Conservation (phyloP, 1,284 basidiomycete species). For the Neotropicomus parvogracilis region DNA sequence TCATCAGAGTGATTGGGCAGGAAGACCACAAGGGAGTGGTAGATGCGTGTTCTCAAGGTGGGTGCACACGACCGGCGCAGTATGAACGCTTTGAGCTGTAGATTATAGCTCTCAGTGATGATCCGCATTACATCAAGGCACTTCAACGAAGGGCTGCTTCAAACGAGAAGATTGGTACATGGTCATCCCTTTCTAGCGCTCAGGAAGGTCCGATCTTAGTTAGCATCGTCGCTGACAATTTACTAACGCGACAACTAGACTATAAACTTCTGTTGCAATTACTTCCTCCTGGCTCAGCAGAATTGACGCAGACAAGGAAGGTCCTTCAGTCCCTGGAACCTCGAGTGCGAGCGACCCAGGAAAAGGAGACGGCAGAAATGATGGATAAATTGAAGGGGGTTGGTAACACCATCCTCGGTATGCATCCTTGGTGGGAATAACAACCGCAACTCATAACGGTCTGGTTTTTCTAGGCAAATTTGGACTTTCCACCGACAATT, state of each 20-base stretch:
- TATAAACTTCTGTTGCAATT: conserved; percentile 68
- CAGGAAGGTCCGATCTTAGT: conserved; percentile 65
- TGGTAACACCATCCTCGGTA: conserved; percentile 89
- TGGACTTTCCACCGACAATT: conserved; percentile 88
- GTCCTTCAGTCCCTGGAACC: conserved; percentile 58
- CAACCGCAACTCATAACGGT: not conserved
- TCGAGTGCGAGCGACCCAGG: conserved; percentile 71
- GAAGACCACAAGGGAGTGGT: conserved; percentile 73
- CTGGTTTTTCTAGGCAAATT: conserved; percentile 63
- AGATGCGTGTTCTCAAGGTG: conserved; percentile 73
- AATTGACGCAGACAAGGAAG: conserved; percentile 46
- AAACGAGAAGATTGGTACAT: conserved; percentile 77
- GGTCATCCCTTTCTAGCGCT: conserved; percentile 78
- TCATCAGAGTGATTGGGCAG: conserved; percentile 37
- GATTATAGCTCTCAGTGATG: conserved; percentile 73
- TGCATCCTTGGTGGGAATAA: conserved; percentile 18
- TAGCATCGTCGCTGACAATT: not conserved
- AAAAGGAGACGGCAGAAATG: conserved; percentile 91
- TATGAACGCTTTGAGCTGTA: conserved; percentile 6
- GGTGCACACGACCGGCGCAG: conserved; percentile 5
- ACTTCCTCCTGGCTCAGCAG: conserved; percentile 54
- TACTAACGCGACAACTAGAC: conserved; percentile 50
- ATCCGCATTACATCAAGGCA: conserved; percentile 83
- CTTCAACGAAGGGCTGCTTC: conserved; percentile 83
- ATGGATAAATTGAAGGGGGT: conserved; percentile 88